Percentiles rank a stretch among this genome's conserved stretches.
Conservation (phyloP, 2,329 filamentous ascomycete genomes). For the Tolypocladium tropicale region DNA sequence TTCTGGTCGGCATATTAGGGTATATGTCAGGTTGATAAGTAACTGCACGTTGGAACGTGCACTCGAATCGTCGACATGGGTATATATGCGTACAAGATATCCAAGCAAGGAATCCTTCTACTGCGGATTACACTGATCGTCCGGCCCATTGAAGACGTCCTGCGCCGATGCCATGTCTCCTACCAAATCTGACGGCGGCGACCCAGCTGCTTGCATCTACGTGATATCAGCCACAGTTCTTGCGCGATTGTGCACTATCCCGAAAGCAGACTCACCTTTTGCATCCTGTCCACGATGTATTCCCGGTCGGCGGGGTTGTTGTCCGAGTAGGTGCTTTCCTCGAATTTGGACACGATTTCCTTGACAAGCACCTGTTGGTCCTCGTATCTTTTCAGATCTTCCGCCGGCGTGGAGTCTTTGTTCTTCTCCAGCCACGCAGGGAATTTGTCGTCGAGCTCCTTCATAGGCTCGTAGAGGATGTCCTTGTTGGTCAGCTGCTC, state of each 20-base stretch:
- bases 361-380: constrained; percentile 69
- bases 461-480: constrained; percentile 97
- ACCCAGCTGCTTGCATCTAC: constrained; percentile 94
- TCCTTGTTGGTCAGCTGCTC: constrained; percentile 97
- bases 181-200: constrained; percentile 81
- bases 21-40: neutral
- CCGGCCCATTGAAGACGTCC: constrained; percentile 52
- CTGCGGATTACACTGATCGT: constrained; percentile 54
- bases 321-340: constrained; percentile 72
- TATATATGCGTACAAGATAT: constrained; percentile 16
- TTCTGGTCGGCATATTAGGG: neutral
- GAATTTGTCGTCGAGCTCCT: constrained; percentile 89
- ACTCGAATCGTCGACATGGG: constrained; percentile 9
- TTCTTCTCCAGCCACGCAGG: constrained; percentile 82
- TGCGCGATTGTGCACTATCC: neutral
- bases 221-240: constrained; percentile 1
- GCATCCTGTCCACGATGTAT: constrained; percentile 95
- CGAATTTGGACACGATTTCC: constrained; percentile 85
- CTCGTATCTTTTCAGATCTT: constrained; percentile 71
- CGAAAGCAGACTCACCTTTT: constrained; percentile 57
- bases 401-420: constrained; percentile 49
- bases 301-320: constrained; percentile 71
- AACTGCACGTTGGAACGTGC: neutral
- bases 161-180: constrained; percentile 81
- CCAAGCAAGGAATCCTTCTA: constrained; percentile 33